Conservation (phyloP, 257 asterid species). For the Solanum neorickii region DNA sequence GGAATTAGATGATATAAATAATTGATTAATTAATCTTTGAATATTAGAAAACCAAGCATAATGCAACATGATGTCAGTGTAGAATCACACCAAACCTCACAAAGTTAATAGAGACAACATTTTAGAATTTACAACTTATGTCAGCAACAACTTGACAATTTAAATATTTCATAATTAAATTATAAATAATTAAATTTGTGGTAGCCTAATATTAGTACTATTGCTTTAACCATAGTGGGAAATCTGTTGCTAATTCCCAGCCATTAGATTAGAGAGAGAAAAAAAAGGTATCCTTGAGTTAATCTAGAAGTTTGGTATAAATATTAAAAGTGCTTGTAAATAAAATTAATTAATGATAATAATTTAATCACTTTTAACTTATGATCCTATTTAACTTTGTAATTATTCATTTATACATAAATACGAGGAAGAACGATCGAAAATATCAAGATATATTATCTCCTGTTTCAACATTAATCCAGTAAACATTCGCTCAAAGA, state of each 20-base stretch:
- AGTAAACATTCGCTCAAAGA: no score
- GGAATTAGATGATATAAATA: neutral
- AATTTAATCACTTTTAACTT: no score
- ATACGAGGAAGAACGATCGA: rapidly evolving
- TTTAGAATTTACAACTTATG: neutral
- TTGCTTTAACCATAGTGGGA: neutral
- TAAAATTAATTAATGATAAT: neutral
- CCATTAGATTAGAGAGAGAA: neutral
- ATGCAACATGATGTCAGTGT: constrained; percentile 1
- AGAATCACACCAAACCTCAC: constrained; percentile 2
- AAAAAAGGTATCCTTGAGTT: neutral
- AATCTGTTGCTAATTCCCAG: neutral
- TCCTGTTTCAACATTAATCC: rapidly evolving
- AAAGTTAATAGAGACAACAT: neutral
- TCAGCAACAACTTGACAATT: neutral
- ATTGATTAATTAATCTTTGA: neutral
- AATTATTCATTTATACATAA: no score
- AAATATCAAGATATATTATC: no score
- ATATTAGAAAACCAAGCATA: neutral
- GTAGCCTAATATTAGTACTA: neutral
- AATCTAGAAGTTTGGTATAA: neutral
- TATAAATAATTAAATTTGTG: neutral
- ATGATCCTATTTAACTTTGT: no score
- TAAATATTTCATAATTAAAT: neutral
- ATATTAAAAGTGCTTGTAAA: neutral